Base-by-base conservation (phyloP, 306 rosid species). In the Acacia acuminata region DNA sequence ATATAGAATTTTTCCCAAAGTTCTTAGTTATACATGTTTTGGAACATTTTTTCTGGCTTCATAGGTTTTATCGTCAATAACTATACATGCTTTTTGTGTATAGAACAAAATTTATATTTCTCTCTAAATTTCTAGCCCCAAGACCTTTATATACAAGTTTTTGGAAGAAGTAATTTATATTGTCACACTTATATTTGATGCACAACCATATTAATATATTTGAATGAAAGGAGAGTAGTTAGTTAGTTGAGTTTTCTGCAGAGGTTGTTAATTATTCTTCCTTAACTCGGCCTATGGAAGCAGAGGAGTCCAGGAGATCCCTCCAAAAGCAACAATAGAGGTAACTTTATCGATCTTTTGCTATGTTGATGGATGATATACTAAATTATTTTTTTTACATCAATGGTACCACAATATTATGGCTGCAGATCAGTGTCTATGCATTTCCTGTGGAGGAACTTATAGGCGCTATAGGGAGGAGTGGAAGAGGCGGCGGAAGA, bases 251-350 rank as follows among this genome's bases (percentile, higher is more conserved):
- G 45, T 80, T 73, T 86, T 87, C 56, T 77, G 83, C 94, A 96
- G 97, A 75, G 98, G 76, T 63, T 96, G 82, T 80, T 91, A 27
- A 88, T 96, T 80, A 93, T 96, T 80, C 99, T 97, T 77, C 99
- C 97, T 16, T 88, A 96, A 86, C 90, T 96, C n/a, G 69, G 98
- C 99, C 14, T 92, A 91, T 79, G 99, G 99, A 84, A 91, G 90
- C 81, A 92, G 86, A 80, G 97, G 98, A 85, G 86, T 96, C 64
- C 97, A 92, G 73, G 99, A 96, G 88, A 96, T 96, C 77, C 99
- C 98, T 82, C 99, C 99, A 73, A 93, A 96, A 73, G 97, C 97
- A 81, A 96, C 93, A 66, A 96, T 96, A 81, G 97, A 92, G 98
- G 99, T 93, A 81, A 76, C 13, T 64, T 78, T 55, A 55, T 80